Evolutionary conservation across 1,139 yeast genomes (phyloP), one percentile per base, ranked within the genome.

Genomic region (Geotrichum klebahnii): DNA sequence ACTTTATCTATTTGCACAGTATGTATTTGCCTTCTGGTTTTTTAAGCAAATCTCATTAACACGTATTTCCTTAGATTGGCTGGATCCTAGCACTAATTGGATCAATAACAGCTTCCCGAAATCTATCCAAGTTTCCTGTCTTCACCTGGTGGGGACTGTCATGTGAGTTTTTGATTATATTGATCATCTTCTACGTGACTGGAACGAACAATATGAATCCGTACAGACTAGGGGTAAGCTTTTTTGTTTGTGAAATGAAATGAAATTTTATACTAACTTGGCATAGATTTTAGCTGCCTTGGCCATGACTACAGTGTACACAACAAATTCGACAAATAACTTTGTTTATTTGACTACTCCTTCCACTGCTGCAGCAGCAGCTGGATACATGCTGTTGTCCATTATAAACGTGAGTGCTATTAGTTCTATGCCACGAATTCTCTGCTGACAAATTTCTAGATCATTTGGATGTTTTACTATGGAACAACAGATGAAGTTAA

Each of bases 131-230:
- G 46, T 87, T 82, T 65, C 97, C 96, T 1, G 79, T 81, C 57
- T 85, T 92, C 67, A 79, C 94, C 6, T 92, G 98, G 98, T 92
- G 98, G 98, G 96, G 96, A 2, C 69, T 92, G n/a, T 90, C 85
- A 5, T 92, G 81, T 63, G 81, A 92, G 69, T 72, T 89, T 32
- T 58, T 85, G 32, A 63, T 88, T 36, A 76, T 86, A 29, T 57
- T 73, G 5, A 67, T 77, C 32, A 74, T 89, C 46, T 68, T 82
- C 28, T 63, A 80, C 38, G 71, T 87, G 35, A 84, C 88, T 60
- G 75, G 82, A 52, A 78, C 79, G 61, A 83, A 85, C 67, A 72
- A 81, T 46, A 74, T 87, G 53, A 89, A 85, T 63, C 76, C 80
- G 56, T 88, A 92, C 70, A 79, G 85, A 55, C 72, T 78, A 58